Percentiles rank a stretch among this genome's conserved stretches.
These are phyloP conservation scores for Phragmites australis DNA, from an alignment of 176 grass and related monocot species.

Conservation along the genomic window DNA sequence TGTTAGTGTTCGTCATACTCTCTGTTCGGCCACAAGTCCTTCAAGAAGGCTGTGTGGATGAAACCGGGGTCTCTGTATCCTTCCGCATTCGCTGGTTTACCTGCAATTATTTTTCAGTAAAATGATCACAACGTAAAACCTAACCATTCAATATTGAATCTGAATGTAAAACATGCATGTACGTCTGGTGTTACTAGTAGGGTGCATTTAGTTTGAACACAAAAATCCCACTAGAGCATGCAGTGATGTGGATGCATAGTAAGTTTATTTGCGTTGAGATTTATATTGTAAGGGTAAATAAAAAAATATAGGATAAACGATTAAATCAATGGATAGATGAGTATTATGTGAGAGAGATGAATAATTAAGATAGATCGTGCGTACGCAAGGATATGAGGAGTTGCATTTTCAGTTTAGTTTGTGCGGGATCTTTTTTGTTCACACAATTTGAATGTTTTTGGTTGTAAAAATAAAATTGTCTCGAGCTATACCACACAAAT, in stretches of 20 bases:
- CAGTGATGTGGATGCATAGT: no score
- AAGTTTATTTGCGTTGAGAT: no score
- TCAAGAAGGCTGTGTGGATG: slow-evolving; percentile 81
- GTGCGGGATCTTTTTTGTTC: neutral
- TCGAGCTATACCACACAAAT: slow-evolving; percentile 59
- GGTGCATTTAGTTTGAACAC: no score
- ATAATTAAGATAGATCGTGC: no score
- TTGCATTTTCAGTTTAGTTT: neutral
- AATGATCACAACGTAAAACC: neutral
- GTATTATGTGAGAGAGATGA: no score
- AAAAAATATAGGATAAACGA: no score
- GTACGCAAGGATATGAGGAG: no score
- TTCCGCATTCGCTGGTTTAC: slow-evolving; percentile 64
- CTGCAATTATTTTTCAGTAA: neutral
- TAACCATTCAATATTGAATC: neutral
- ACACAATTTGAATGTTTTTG: neutral
- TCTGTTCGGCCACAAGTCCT: slow-evolving; percentile 83
- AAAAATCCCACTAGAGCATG: no score
- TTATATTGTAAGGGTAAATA: no score
- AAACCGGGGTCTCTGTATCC: slow-evolving; percentile 87
- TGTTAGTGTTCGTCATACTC: slow-evolving; percentile 40
- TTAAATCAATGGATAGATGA: no score
- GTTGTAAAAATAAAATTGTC: neutral
- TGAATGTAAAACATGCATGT: neutral
- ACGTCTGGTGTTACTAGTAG: neutral